A percentile compares a stretch with the other conserved stretches of the same genome.
These are phyloP conservation scores for Bigelowiella natans DNA, from an alignment of 78 protist genomes.

Conservation along the genomic window DNA sequence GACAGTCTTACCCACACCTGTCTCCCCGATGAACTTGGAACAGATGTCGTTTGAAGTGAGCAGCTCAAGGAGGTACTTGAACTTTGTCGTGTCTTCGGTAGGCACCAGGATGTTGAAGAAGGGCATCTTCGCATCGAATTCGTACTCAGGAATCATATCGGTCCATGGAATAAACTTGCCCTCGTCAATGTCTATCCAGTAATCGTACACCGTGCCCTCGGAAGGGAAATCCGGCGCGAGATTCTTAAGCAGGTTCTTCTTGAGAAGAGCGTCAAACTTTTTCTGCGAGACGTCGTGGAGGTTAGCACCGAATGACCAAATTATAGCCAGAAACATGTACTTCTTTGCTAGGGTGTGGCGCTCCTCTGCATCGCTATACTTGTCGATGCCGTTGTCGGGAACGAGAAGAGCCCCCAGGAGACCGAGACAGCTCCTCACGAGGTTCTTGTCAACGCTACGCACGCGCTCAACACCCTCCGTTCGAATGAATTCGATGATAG, in stretches of 20 bases:
- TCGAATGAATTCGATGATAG: constrained; percentile 27
- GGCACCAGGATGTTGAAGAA: constrained; percentile 42
- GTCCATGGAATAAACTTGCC: neutral
- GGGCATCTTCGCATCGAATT: constrained; percentile 35
- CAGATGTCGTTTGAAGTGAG: neutral
- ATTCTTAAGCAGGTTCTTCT: neutral
- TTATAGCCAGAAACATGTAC: neutral
- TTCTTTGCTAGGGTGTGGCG: neutral
- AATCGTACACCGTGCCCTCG: constrained; percentile 30
- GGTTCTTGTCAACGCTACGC: constrained; percentile 14
- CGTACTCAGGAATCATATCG: constrained; percentile 25
- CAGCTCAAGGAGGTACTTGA: neutral
- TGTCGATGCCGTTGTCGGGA: neutral
- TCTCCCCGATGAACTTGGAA: constrained; percentile 48
- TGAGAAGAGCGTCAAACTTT: neutral
- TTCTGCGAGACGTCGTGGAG: neutral
- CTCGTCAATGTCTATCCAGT: neutral
- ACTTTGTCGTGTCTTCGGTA: constrained; percentile 36
- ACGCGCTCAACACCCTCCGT: constrained; percentile 19
- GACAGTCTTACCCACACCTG: constrained; percentile 70
- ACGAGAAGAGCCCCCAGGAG: neutral
- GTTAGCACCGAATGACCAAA: neutral
- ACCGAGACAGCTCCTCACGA: neutral
- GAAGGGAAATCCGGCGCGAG: constrained; percentile 12
- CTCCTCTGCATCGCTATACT: neutral